Conservation (phyloP, 192 early-diverging fungal genomes). For the Coemansia sp. region DNA sequence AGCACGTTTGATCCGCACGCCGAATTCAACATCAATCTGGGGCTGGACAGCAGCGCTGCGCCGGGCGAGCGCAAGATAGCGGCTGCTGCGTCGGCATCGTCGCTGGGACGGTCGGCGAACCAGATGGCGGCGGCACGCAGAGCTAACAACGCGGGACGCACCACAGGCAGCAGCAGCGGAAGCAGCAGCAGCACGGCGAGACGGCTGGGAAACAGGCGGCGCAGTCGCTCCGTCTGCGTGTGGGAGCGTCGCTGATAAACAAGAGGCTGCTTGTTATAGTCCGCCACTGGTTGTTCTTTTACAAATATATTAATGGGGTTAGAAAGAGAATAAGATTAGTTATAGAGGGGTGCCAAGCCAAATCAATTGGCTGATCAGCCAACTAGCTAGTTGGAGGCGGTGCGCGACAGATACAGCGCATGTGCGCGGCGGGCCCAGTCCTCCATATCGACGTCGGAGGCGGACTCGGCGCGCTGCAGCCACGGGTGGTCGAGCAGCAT, state of each 20-base stretch:
- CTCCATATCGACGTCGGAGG: slow-evolving; percentile 74
- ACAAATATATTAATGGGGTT: neutral
- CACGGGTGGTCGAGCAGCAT: slow-evolving; percentile 79
- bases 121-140: neutral
- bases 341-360: neutral
- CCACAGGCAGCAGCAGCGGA: neutral
- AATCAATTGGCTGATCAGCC: neutral
- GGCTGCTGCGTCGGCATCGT: neutral
- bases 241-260: slow-evolving; percentile 27
- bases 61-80: neutral
- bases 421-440: slow-evolving; percentile 72
- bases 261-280: neutral
- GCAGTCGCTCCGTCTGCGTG: slow-evolving; percentile 36
- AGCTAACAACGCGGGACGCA: neutral
- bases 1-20: slow-evolving; percentile 24
- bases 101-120: slow-evolving; percentile 2
- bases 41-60: slow-evolving; percentile 21
- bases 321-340: neutral
- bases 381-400: neutral
- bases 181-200: slow-evolving; percentile 9
- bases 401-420: slow-evolving; percentile 34
- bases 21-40: slow-evolving; percentile 33
- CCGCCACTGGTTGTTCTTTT: neutral
- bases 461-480: slow-evolving; percentile 62
- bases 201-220: slow-evolving; percentile 18